A percentile compares a stretch with the other conserved stretches of the same genome.
Evolutionary conservation across 768 basidiomycete genomes (phyloP).

Genomic region (Inosperma sp.): DNA sequence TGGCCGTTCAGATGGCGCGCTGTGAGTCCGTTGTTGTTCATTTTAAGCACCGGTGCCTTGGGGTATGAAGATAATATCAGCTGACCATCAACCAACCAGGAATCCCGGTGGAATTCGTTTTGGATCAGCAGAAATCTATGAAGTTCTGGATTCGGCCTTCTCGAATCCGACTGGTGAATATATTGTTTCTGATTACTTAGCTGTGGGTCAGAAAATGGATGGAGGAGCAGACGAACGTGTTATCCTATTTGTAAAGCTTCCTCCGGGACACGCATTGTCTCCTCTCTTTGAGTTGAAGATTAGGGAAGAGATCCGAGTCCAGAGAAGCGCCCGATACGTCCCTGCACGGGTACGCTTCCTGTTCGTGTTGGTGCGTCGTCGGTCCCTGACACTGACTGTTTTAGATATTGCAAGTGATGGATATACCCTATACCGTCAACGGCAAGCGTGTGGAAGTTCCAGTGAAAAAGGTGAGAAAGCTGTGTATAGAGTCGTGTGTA

Average conservation of each 20-base stretch:
- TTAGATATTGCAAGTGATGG: constrained; percentile 64
- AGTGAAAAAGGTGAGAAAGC: constrained; percentile 57
- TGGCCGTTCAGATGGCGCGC: constrained; percentile 76
- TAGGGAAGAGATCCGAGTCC: constrained; percentile 54
- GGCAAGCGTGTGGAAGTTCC: constrained; percentile 78
- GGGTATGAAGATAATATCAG: constrained; percentile 17
- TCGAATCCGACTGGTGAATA: constrained; percentile 37
- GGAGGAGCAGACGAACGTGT: constrained; percentile 70
- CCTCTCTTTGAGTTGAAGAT: constrained; percentile 51
- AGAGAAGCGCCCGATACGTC: constrained; percentile 71
- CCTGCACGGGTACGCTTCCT: constrained; percentile 54
- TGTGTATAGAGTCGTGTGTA: constrained; percentile 8
- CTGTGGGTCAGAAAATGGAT: constrained; percentile 65
- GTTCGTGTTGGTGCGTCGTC: constrained; percentile 5
- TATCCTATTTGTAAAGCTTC: constrained; percentile 67
- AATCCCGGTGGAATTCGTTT: constrained; percentile 84
- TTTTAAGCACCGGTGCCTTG: constrained; percentile 2
- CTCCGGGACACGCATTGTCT: constrained; percentile 45
- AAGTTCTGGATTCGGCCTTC: constrained; percentile 66
- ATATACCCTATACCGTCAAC: constrained; percentile 77
- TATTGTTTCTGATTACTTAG: constrained; percentile 56
- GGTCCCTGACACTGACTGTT: constrained; percentile 10
- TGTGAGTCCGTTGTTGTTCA: constrained; percentile 41
- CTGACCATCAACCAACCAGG: constrained; percentile 33
- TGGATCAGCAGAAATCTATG: constrained; percentile 77